These are phyloP conservation scores for Tagetes patula DNA, from an alignment of 129 eudicot genomes.

Conservation along the genomic window DNA sequence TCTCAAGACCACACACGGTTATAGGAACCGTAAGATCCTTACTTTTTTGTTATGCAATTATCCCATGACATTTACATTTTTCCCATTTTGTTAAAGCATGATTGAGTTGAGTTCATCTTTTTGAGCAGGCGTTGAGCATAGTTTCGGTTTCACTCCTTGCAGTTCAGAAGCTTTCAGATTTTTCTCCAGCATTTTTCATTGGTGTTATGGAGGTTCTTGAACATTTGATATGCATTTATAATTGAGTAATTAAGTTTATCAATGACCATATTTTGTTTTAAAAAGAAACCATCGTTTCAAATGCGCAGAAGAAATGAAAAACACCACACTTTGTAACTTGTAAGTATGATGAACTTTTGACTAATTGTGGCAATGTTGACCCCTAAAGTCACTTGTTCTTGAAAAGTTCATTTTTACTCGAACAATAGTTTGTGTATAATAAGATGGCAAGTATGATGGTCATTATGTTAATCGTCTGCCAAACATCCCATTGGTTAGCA, in stretches of 20 bases:
- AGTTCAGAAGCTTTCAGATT: slow-evolving; percentile 82
- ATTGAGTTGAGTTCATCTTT: slow-evolving; percentile 22
- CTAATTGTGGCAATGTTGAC: neutral
- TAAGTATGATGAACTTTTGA: slow-evolving; percentile 2
- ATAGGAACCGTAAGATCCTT: slow-evolving; percentile 87
- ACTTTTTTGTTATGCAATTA: neutral
- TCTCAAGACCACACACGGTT: slow-evolving; percentile 96
- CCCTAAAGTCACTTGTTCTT: neutral
- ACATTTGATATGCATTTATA: slow-evolving; percentile 19
- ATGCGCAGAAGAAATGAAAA: neutral
- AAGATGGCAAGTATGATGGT: neutral
- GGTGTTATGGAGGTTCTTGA: slow-evolving; percentile 78
- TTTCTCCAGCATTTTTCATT: slow-evolving; percentile 73
- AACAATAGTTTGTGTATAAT: neutral
- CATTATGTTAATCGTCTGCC: neutral
- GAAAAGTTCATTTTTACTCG: neutral
- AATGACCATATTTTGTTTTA: neutral
- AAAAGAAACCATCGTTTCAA: neutral
- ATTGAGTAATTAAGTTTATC: neutral
- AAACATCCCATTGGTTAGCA: no score
- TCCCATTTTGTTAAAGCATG: slow-evolving; percentile 2
- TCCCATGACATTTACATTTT: neutral
- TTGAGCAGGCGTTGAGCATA: slow-evolving; percentile 94
- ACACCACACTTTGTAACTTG: neutral
- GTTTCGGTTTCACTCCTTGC: slow-evolving; percentile 98